Evolutionary conservation across 2,329 filamentous ascomycete species (phyloP).

Genomic region (Tolypocladium amazonense): DNA sequence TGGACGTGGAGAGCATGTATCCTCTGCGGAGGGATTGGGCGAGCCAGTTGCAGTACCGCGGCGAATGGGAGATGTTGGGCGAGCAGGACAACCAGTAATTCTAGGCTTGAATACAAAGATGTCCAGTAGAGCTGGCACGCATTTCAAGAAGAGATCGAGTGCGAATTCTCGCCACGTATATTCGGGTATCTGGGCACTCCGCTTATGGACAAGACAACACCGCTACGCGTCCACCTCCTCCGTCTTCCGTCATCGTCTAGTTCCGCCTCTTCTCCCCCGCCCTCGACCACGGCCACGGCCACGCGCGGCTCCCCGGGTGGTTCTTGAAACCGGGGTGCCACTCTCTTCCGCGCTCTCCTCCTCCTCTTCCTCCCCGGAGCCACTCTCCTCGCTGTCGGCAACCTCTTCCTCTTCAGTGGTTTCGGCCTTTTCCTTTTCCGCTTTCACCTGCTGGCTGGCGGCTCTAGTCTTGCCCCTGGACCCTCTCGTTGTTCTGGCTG

Average conservation of each 20-base stretch:
- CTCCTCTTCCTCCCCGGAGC: conserved; percentile 21
- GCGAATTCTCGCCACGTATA: not conserved
- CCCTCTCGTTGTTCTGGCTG: conserved; percentile 28
- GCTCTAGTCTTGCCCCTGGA: conserved; percentile 32
- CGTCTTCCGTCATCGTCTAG: conserved; percentile 8
- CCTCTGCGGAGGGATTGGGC: conserved; percentile 29
- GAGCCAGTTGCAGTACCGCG: conserved; percentile 20
- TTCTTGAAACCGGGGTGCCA: conserved; percentile 25
- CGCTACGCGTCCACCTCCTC: conserved; percentile 4
- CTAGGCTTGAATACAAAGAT: not conserved
- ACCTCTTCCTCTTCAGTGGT: conserved; percentile 23
- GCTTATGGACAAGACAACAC: not conserved
- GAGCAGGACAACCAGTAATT: not conserved
- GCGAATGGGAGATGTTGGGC: conserved; percentile 30
- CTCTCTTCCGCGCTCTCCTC: conserved; percentile 24
- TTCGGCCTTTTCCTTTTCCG: conserved; percentile 18
- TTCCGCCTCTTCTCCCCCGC: conserved; percentile 17
- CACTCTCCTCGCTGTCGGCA: conserved; percentile 24
- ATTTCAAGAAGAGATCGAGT: not conserved
- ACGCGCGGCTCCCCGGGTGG: conserved; percentile 23
- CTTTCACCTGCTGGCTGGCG: conserved; percentile 23
- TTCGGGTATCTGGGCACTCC: not conserved
- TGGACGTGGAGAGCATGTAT: conserved; percentile 24
- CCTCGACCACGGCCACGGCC: conserved; percentile 22
- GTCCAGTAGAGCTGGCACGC: not conserved